Base-by-base conservation (phyloP, 2,329 filamentous ascomycete species). In the Lachnellula hyalina region DNA sequence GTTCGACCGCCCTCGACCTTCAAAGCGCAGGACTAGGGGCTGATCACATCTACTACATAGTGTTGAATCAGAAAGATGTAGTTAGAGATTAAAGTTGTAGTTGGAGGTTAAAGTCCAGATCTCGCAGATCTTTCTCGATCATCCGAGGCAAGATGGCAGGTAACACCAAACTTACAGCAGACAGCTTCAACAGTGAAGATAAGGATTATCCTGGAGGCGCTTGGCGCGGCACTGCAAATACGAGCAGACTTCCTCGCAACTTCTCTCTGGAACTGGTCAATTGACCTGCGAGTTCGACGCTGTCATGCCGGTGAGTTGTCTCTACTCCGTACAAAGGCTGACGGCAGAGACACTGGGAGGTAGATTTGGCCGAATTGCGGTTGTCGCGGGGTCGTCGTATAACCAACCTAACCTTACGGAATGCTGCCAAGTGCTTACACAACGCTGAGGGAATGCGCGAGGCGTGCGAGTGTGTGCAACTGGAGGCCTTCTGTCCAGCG, bases 221-320 rank as follows among this genome's bases (percentile, higher is more conserved):
- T 40, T 38, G 36, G 12, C 15, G 14, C n/a, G 14, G n/a, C 36
- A 15, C 5, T 8, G n/a, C 36, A 40, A 40, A 35, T 40, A 50
- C 42, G 3, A 11, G 28, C 11, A 32, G 28, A 32, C 28, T 47
- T 32, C 45, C 49, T 50, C 55, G 49, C 51, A 49, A 51, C 54
- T 54, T 42, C 54, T 53, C 51, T 55, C 50, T 17, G 17, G 54
- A 48, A 54, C 55, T 19, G 56, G 53, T 55, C 57, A 64, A 61
- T 60, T 59, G 58, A 61, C 52, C 52, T 42, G 55, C 52, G 41
- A 49, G 14, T 17, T 47, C 50, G 38, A 48, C 55, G 59, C 58
- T 52, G 53, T 54, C 61, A 64, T 63, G 56, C 60, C 61, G 57
- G 51, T 54, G 47, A 55, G 51, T 54, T 47, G 14, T 49, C 23